Conservation (phyloP, 2,329 filamentous ascomycete species). For the Botryotinia globosa region DNA sequence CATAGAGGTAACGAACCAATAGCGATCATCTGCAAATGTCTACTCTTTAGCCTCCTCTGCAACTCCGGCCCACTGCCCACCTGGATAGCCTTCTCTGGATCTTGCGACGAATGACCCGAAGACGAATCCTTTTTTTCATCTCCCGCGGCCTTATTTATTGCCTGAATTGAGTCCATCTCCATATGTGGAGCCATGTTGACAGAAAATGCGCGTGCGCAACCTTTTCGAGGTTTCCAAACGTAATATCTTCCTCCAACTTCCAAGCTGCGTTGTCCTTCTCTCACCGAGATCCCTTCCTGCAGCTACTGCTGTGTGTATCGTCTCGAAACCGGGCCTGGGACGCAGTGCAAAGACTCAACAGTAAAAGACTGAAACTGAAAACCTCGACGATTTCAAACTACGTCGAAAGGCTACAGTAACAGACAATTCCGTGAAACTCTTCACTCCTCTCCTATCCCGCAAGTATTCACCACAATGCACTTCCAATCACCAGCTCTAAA, state of each 20-base stretch:
- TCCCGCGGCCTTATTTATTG: neutral
- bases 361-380: constrained; percentile 4
- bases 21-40: constrained; percentile 68
- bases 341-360: neutral
- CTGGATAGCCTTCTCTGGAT: constrained; percentile 15
- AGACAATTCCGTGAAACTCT: neutral
- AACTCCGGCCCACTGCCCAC: constrained; percentile 19
- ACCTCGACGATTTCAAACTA: constrained; percentile 18
- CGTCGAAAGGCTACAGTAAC: constrained; percentile 16
- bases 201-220: constrained; percentile 7
- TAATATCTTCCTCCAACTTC: constrained; percentile 7
- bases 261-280: constrained; percentile 1
- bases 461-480: neutral
- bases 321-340: neutral
- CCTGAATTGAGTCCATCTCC: constrained; percentile 9
- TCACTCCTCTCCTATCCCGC: neutral
- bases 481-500: neutral
- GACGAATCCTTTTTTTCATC: constrained; percentile 15
- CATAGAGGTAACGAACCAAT: constrained; percentile 41
- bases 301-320: neutral
- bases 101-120: constrained; percentile 11
- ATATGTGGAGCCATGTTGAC: constrained; percentile 8
- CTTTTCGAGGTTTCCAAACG: constrained; percentile 3
- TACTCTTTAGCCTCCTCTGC: constrained; percentile 47
- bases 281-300: neutral